phyloP scores from a whole-genome alignment of 345 rosid species.

The Salix viminalis region DNA sequence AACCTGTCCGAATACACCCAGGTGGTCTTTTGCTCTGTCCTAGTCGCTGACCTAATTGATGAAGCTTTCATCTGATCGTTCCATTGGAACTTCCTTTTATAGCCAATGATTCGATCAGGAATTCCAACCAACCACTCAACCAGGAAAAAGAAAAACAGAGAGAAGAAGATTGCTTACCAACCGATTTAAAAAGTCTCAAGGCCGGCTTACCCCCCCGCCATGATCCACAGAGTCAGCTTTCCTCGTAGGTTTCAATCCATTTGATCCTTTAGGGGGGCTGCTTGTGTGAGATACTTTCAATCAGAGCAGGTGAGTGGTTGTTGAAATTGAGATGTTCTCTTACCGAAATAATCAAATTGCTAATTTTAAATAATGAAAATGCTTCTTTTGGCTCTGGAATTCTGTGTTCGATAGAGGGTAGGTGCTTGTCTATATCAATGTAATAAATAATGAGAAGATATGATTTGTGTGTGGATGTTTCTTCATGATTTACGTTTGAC shows the following conservation, averaged over 20 bases:
- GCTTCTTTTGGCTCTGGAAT: neutral
- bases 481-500: neutral
- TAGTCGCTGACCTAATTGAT: no score
- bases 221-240: neutral
- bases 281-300: neutral
- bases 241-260: no score
- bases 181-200: neutral
- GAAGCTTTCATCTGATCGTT: no score
- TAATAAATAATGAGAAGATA: neutral
- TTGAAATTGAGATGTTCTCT: conserved; percentile 12
- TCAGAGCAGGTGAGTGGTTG: conserved; percentile 11
- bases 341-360: neutral
- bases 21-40: no score
- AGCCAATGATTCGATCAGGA: neutral
- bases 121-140: neutral
- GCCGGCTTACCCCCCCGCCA: neutral
- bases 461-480: neutral
- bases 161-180: neutral
- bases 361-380: no score
- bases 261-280: neutral
- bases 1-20: no score
- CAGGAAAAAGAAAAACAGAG: no score
- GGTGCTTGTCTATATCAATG: conserved; percentile 22
- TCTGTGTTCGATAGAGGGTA: conserved; percentile 6
- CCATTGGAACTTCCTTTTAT: no score